These are phyloP conservation scores for Blakeslea trispora DNA, from an alignment of 371 early-diverging fungal genomes.

Conservation along the genomic window DNA sequence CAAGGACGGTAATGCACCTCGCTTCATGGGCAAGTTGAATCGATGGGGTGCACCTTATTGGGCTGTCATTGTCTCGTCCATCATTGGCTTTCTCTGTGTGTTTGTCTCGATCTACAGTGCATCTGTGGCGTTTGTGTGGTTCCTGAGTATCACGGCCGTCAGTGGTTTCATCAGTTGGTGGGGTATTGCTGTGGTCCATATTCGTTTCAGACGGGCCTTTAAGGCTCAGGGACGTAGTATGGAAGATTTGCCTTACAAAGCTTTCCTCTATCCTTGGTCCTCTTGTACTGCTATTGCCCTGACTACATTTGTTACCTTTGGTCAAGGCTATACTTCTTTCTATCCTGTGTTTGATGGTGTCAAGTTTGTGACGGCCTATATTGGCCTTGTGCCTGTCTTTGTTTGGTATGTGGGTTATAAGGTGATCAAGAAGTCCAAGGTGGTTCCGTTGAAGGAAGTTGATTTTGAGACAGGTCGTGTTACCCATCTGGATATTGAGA, in stretches of 20 bases:
- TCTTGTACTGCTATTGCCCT: constrained; percentile 51
- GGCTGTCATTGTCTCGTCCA: constrained; percentile 56
- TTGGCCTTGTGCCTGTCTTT: constrained; percentile 48
- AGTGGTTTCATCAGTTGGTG: constrained; percentile 82
- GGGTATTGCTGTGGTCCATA: constrained; percentile 73
- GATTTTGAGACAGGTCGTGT: constrained; percentile 38
- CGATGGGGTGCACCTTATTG: constrained; percentile 61
- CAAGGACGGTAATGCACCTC: constrained; percentile 65
- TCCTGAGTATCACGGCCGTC: constrained; percentile 71
- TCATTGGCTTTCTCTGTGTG: constrained; percentile 57
- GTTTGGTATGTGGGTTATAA: constrained; percentile 52
- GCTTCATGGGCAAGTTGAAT: constrained; percentile 47
- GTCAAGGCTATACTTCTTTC: constrained; percentile 52
- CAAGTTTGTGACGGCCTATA: constrained; percentile 36
- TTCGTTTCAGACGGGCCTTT: constrained; percentile 83
- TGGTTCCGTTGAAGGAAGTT: constrained; percentile 57
- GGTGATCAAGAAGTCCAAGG: constrained; percentile 46
- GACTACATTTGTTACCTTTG: constrained; percentile 53
- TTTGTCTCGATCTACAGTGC: constrained; percentile 53
- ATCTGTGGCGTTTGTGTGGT: constrained; percentile 68
- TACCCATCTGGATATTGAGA: constrained; percentile 34
- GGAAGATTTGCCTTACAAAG: constrained; percentile 70
- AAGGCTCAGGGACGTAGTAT: constrained; percentile 68
- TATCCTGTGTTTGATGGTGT: constrained; percentile 29
- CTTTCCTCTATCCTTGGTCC: constrained; percentile 71